Evolutionary conservation across 805 yeast genomes (phyloP).

Genomic region (Candida takata): DNA sequence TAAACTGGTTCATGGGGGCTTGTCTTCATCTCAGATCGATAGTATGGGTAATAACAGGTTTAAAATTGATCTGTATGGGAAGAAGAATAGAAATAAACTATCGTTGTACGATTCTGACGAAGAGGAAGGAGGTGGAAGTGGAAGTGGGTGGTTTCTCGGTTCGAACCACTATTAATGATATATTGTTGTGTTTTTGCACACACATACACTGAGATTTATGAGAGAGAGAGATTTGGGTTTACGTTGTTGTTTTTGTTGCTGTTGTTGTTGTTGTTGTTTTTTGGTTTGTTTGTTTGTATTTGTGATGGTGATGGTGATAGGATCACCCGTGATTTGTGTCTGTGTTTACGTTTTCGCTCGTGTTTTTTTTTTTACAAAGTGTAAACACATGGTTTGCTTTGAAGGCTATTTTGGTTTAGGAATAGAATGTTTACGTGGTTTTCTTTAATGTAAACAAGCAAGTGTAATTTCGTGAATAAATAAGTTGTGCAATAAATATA

Average conservation of each 20-base stretch:
- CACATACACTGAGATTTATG: no score
- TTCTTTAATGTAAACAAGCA: background rate
- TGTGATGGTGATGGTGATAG: no score
- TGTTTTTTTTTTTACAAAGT: no score
- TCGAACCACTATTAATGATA: constrained; percentile 8
- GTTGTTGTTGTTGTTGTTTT: background rate
- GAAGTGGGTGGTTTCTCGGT: constrained; percentile 21
- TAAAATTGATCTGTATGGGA: constrained; percentile 23
- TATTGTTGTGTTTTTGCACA: background rate
- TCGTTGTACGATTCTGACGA: constrained; percentile 16
- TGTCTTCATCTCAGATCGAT: no score
- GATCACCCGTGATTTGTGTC: no score
- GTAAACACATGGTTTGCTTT: no score
- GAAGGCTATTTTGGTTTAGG: no score
- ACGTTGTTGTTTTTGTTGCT: background rate
- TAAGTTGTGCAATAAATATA: constrained; percentile 1
- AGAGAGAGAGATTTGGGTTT: background rate
- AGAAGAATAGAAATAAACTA: constrained; percentile 19
- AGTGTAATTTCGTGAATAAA: no score
- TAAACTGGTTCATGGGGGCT: no score
- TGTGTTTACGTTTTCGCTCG: no score
- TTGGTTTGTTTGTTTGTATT: no score
- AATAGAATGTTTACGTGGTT: background rate
- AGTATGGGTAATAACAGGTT: no score
- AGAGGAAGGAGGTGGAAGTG: constrained; percentile 7